These are phyloP conservation scores for Cicer pinnatifidum DNA, from an alignment of 306 rosid genomes.

Conservation along the genomic window DNA sequence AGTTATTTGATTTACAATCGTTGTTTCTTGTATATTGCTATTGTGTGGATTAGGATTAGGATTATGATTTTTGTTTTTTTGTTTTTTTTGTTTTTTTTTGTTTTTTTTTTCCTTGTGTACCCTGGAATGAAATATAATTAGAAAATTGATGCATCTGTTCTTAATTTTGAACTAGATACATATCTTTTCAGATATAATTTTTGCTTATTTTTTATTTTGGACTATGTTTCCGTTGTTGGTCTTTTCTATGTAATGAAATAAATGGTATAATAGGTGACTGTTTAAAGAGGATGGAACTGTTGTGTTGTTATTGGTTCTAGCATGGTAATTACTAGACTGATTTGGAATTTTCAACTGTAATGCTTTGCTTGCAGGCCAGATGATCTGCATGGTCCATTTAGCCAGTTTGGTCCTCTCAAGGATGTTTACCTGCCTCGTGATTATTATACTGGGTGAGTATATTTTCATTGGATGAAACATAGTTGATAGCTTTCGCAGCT, in stretches of 20 bases:
- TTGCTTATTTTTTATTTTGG: no score
- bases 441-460: conserved; percentile 77
- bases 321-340: neutral
- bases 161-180: no score
- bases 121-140: no score
- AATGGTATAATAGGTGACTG: neutral
- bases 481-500: neutral
- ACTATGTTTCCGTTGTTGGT: neutral
- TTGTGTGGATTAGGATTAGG: neutral
- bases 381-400: conserved; percentile 71
- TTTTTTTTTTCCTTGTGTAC: no score
- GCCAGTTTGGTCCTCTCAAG: conserved; percentile 79
- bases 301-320: neutral
- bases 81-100: neutral
- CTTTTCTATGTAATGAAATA: neutral
- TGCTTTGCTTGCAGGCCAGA: conserved; percentile 58
- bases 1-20: neutral
- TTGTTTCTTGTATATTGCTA: neutral
- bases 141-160: no score
- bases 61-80: neutral
- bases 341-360: neutral
- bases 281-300: neutral
- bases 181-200: no score
- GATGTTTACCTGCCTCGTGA: conserved; percentile 84
- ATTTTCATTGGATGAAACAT: neutral